Conservation (phyloP, 2,329 filamentous ascomycete species). For the Colletotrichum sp. region DNA sequence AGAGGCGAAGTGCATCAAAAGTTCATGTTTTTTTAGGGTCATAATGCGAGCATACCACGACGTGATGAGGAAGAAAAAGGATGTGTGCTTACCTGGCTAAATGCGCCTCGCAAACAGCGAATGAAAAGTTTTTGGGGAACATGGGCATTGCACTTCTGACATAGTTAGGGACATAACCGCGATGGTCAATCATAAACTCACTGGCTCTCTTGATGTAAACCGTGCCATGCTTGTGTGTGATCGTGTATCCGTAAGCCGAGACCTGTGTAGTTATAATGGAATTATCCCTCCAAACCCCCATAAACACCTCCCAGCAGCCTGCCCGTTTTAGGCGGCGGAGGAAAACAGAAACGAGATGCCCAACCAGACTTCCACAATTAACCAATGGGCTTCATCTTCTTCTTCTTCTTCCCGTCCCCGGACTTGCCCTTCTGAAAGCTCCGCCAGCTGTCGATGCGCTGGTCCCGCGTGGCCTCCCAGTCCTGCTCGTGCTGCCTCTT, state of each 20-base stretch:
- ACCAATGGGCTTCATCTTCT: conserved; percentile 71
- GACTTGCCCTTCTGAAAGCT: conserved; percentile 82
- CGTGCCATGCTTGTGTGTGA: neutral
- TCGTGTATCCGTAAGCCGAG: conserved; percentile 1
- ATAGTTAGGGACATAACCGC: conserved; percentile 21
- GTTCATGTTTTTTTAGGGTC: neutral
- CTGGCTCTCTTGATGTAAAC: conserved; percentile 1
- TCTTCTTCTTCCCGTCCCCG: conserved; percentile 53
- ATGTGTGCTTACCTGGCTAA: conserved; percentile 13
- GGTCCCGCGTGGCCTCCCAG: conserved; percentile 92
- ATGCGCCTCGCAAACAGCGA: neutral
- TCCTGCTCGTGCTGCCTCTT: conserved; percentile 93
- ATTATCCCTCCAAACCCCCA: neutral
- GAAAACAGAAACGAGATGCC: neutral
- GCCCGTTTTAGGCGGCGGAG: neutral
- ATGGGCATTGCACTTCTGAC: conserved; percentile 16
- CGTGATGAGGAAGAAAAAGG: neutral
- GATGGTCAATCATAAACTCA: conserved; percentile 20
- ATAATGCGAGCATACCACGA: conserved; percentile 11
- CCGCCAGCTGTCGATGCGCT: conserved; percentile 92
- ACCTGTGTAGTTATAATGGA: conserved; percentile 10
- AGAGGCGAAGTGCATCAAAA: neutral
- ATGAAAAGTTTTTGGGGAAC: neutral
- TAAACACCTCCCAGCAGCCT: neutral
- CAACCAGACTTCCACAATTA: conserved; percentile 31